These are phyloP conservation scores for Podaxis carcinomalis DNA, from an alignment of 768 basidiomycete species.

Conservation along the genomic window DNA sequence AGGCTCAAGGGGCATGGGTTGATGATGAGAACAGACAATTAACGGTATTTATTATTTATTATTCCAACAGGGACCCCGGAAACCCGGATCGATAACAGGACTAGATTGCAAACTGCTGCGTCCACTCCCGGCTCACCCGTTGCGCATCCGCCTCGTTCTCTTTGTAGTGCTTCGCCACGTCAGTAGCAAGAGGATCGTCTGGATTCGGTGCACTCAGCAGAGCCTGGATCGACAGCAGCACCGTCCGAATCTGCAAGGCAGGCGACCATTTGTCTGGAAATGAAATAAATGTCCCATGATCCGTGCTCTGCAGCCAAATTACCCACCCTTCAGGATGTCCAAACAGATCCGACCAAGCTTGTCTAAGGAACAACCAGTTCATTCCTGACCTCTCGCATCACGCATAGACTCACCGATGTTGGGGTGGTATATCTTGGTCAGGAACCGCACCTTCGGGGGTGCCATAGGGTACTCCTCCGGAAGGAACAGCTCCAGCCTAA, in stretches of 20 bases:
- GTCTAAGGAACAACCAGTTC: constrained; percentile 44
- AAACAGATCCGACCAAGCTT: constrained; percentile 98
- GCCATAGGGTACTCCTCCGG: constrained; percentile 99
- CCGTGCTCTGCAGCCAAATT: background rate
- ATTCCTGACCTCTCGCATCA: background rate
- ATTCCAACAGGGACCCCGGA: constrained; percentile 7
- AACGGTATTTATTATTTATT: constrained; percentile 7
- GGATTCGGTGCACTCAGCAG: constrained; percentile 95
- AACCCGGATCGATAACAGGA: constrained; percentile 3
- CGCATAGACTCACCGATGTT: constrained; percentile 80
- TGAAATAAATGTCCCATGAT: background rate
- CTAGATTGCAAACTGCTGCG: constrained; percentile 73
- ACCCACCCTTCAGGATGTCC: constrained; percentile 91
- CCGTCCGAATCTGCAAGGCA: constrained; percentile 96
- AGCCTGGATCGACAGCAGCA: constrained; percentile 96
- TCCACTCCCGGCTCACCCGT: constrained; percentile 93
- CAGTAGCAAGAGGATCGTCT: constrained; percentile 90
- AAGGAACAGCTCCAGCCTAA: constrained; percentile 95
- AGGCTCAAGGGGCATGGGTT: constrained; percentile 2
- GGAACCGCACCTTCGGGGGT: constrained; percentile 95
- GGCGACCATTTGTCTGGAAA: constrained; percentile 96
- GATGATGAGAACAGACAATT: background rate
- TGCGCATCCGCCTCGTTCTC: constrained; percentile 94
- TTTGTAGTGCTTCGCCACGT: constrained; percentile 98
- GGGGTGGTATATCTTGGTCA: constrained; percentile 98